Percentiles rank a stretch among this genome's conserved stretches.
phyloP scores from a whole-genome alignment of 805 yeast genomes.

The Millerozyma miso region DNA sequence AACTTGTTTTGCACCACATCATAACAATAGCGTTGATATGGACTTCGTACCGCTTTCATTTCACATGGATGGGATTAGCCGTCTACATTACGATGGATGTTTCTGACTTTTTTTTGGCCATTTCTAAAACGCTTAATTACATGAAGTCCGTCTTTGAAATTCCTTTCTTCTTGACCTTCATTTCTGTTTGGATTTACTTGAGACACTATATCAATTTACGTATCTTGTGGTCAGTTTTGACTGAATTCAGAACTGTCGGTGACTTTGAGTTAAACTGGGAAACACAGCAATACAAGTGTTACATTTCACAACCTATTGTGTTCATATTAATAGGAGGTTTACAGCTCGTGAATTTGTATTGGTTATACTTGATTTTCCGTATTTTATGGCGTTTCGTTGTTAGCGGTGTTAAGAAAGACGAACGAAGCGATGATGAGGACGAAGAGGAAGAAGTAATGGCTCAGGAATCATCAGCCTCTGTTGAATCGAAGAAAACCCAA shows the following conservation, averaged over 20 bases:
- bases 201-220: constrained; percentile 82
- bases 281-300: constrained; percentile 93
- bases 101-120: constrained; percentile 82
- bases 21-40: constrained; percentile 85
- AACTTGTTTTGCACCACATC: constrained; percentile 88
- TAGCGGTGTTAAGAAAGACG: constrained; percentile 66
- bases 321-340: constrained; percentile 72
- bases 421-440: constrained; percentile 81
- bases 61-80: constrained; percentile 91
- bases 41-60: constrained; percentile 88
- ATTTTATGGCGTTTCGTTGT: constrained; percentile 64
- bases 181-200: constrained; percentile 74
- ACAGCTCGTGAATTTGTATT: constrained; percentile 81
- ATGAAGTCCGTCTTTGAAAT: constrained; percentile 61
- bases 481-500: constrained; percentile 16
- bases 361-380: constrained; percentile 81
- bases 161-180: constrained; percentile 66
- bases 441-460: constrained; percentile 28
- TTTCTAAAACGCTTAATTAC: constrained; percentile 84
- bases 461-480: constrained; percentile 2
- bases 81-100: constrained; percentile 94
- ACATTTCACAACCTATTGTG: constrained; percentile 89
- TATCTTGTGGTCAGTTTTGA: constrained; percentile 78
- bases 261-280: constrained; percentile 76
- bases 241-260: constrained; percentile 86